These are phyloP conservation scores for Lichtheimia ornata DNA, from an alignment of 371 early-diverging fungal genomes.

Conservation along the genomic window DNA sequence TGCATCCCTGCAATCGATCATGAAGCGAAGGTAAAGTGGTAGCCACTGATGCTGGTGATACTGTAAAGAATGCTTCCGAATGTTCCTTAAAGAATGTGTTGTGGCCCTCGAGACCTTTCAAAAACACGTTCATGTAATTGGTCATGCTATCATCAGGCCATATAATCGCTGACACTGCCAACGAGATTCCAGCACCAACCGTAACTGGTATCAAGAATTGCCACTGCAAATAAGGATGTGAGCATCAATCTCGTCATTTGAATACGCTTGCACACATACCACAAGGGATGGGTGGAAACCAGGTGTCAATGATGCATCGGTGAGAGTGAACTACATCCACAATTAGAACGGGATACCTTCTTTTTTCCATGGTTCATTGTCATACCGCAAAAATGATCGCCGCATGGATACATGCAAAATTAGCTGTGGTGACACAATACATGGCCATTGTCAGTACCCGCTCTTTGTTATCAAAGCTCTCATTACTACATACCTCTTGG, in stretches of 20 bases:
- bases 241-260: background rate
- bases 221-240: constrained; percentile 21
- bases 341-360: too few species aligned
- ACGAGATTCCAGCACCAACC: constrained; percentile 31
- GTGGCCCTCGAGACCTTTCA: constrained; percentile 25
- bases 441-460: too few species aligned
- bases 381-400: background rate
- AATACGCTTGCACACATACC: background rate
- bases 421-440: background rate
- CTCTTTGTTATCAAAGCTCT: too few species aligned
- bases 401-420: constrained; percentile 3
- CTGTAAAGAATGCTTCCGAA: constrained; percentile 29
- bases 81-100: constrained; percentile 39
- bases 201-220: constrained; percentile 34
- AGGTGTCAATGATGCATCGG: constrained; percentile 21
- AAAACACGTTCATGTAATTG: constrained; percentile 29
- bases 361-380: too few species aligned
- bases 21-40: constrained; percentile 30
- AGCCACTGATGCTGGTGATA: background rate
- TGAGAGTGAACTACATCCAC: constrained; percentile 31
- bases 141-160: constrained; percentile 51
- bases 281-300: constrained; percentile 6
- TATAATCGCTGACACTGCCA: constrained; percentile 38
- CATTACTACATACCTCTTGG: constrained; percentile 25
- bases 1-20: constrained; percentile 28